Evolutionary conservation across 2,329 filamentous ascomycete species (phyloP), one percentile per base, ranked within the genome.

Genomic region (Phymatotrichopsis omnivora): DNA sequence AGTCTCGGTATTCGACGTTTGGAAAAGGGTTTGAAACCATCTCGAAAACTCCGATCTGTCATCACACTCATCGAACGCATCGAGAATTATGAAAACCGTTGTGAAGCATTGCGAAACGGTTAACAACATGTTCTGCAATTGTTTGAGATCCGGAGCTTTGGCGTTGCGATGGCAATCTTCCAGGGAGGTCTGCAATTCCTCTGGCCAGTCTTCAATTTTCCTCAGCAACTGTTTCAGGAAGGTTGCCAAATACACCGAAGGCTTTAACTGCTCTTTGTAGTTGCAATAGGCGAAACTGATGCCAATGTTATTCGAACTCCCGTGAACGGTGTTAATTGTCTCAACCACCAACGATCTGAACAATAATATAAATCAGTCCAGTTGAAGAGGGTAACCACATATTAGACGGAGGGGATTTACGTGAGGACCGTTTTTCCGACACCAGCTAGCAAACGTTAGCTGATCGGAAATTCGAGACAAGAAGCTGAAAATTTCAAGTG

Each of bases 1-100:
- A 10, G 7, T 2, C 17, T 27, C 37, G 6, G 30, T 8, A 3
- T 25, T 30, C 3, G n/a, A n/a, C 11, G 14, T n/a, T n/a, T 25
- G 10, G 2, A 27, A 23, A 10, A 47, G 28, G 3, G 23, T 20
- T 7, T 7, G 23, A 25, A 47, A 23, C 11, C 33, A 20, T 16
- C 29, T 7, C 11, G 42, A 37, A 20, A 42, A 42, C 1, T 6
- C 25, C 5, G 30, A 16, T 16, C 44, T 29, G 3, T 47, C 23
- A 2, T 36, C 24, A 22, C 22, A 35, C 31, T 47, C 37, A 22
- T 47, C 37, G 36, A 47, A n/a, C 6, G 37, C 44, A 24, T 47
- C 44, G 3, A 47, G 30, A 12, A 42, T 20, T 12, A 47, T 11
- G 31, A 42, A 47, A 7, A 47, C 24, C 5, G 34, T 29, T 11